Conservation (phyloP, 805 yeast genomes). For the Ogataea neopini region DNA sequence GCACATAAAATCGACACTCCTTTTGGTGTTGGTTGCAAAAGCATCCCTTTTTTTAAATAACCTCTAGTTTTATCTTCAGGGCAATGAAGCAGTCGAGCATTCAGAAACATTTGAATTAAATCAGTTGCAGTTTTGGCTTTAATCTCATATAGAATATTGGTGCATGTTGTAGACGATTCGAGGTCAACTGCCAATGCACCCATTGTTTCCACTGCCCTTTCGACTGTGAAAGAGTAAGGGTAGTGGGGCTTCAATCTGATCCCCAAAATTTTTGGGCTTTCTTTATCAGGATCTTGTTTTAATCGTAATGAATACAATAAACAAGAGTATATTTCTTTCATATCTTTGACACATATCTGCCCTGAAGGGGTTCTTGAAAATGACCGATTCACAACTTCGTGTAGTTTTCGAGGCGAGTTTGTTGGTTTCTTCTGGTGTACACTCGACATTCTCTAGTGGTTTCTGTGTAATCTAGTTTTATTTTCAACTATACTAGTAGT, state of each 20-base stretch:
- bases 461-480: too few species aligned
- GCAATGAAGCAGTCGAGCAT: slow-evolving; percentile 65
- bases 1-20: slow-evolving; percentile 72
- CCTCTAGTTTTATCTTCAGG: slow-evolving; percentile 72
- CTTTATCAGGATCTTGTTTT: slow-evolving; percentile 30
- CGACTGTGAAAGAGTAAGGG: slow-evolving; percentile 55
- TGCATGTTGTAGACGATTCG: slow-evolving; percentile 49
- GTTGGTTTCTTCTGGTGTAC: slow-evolving; percentile 1
- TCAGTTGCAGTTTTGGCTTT: slow-evolving; percentile 47
- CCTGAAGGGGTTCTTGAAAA: slow-evolving; percentile 51
- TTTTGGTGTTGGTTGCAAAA: slow-evolving; percentile 86
- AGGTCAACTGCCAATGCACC: slow-evolving; percentile 46
- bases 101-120: slow-evolving; percentile 53
- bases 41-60: slow-evolving; percentile 42
- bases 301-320: slow-evolving; percentile 45
- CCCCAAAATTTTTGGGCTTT: slow-evolving; percentile 11
- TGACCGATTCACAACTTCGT: slow-evolving; percentile 19
- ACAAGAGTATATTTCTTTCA: slow-evolving; percentile 60
- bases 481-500: too few species aligned
- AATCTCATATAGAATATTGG: slow-evolving; percentile 56
- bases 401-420: slow-evolving; percentile 9
- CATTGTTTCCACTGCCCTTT: slow-evolving; percentile 56
- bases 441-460: not conserved
- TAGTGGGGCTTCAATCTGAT: slow-evolving; percentile 28
- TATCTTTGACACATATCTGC: slow-evolving; percentile 52